Percentiles rank a stretch among this genome's conserved stretches.
Conservation (phyloP, 78 protist genomes). For the Emiliania huxleyi region DNA sequence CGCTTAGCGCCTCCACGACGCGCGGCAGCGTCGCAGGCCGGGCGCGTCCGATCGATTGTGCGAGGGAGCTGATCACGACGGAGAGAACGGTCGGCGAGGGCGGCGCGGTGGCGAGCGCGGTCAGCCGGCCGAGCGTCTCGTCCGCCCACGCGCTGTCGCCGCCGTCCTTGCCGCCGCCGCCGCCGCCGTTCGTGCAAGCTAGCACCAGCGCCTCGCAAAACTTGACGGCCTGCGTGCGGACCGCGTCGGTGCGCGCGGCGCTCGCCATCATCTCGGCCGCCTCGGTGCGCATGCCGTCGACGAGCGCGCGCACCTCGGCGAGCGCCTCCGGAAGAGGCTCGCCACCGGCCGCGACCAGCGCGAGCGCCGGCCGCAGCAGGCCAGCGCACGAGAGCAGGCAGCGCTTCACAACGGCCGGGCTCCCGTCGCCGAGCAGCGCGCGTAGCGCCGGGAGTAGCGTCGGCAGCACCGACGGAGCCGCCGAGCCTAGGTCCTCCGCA, state of each 20-base stretch:
- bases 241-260: background rate
- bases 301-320: background rate
- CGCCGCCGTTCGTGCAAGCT: background rate
- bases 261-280: background rate
- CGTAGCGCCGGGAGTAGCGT: background rate
- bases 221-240: background rate
- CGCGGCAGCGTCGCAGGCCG: background rate
- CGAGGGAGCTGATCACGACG: background rate
- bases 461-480: background rate
- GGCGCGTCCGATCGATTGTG: background rate
- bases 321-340: background rate
- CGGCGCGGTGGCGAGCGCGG: background rate
- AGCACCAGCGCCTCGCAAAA: background rate
- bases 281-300: background rate
- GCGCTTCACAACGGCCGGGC: background rate
- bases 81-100: background rate
- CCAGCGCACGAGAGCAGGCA: background rate
- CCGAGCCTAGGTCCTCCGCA: background rate
- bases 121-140: background rate
- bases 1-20: background rate
- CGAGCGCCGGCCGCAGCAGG: background rate
- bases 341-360: background rate
- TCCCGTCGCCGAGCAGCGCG: background rate
- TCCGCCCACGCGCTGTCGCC: background rate
- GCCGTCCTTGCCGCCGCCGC: background rate